phyloP scores from a whole-genome alignment of 495 filamentous ascomycete species.

The Chaetomidium leptoderma region DNA sequence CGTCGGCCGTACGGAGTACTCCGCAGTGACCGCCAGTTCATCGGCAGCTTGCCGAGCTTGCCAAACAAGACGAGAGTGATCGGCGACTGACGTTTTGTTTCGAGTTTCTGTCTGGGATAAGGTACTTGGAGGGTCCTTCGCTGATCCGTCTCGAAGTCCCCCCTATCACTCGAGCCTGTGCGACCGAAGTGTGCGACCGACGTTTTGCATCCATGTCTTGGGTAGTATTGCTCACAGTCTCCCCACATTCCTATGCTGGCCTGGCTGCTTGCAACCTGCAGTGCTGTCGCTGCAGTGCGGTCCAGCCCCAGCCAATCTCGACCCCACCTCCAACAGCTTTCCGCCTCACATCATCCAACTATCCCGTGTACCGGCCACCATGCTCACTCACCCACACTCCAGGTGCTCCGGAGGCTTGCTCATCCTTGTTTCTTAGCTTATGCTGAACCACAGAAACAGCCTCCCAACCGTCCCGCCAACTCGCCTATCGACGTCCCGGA shows the following conservation, averaged over 20 bases:
- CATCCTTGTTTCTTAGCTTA: conserved; percentile 3
- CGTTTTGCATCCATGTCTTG: conserved; percentile 19
- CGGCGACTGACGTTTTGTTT: conserved; percentile 29
- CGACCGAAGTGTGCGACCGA: no score
- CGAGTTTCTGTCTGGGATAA: conserved; percentile 17
- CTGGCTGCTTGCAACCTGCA: neutral
- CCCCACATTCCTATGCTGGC: conserved; percentile 4
- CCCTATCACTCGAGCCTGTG: conserved; percentile 16
- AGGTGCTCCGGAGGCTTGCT: neutral
- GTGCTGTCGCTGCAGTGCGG: neutral
- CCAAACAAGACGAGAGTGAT: conserved; percentile 15
- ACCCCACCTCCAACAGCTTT: neutral
- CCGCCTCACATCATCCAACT: conserved; percentile 1
- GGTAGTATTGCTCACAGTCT: conserved; percentile 10
- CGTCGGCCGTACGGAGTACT: no score
- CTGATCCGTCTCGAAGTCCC: conserved; percentile 21
- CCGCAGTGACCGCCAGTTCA: conserved; percentile 13
- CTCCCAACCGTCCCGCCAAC: neutral
- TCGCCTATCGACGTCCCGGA: conserved; percentile 20
- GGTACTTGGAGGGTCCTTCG: conserved; percentile 10
- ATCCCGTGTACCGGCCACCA: neutral
- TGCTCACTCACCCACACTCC: neutral
- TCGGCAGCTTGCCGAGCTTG: neutral
- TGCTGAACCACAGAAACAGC: neutral
- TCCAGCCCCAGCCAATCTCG: neutral